Percentiles rank a stretch among this genome's conserved stretches.
Conservation (phyloP, 768 basidiomycete genomes). For the Mrakia hoshinonis region DNA sequence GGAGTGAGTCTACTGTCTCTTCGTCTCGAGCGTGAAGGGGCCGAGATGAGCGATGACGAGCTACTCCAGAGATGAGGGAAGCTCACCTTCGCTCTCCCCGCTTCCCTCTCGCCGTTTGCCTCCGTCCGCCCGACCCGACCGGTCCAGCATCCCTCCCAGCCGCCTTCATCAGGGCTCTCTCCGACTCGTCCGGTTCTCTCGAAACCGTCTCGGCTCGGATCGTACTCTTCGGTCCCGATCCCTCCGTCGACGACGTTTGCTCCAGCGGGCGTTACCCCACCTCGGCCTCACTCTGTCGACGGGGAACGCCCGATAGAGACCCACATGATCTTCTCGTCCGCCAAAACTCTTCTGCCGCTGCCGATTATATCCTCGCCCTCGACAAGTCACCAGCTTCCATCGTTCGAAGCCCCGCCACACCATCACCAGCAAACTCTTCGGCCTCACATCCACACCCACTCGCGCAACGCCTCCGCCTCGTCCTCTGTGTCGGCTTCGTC, state of each 20-base stretch:
- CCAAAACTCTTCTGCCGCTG: not conserved
- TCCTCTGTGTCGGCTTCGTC: not conserved
- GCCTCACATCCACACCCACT: not conserved
- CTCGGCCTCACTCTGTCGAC: conserved; percentile 1
- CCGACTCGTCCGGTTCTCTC: not conserved
- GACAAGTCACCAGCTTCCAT: not conserved
- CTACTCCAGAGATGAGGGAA: not conserved
- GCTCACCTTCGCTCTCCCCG: not conserved
- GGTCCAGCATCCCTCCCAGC: not conserved
- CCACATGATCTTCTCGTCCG: not conserved
- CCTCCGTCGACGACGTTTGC: not conserved
- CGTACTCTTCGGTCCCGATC: conserved; percentile 2
- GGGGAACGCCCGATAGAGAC: not conserved
- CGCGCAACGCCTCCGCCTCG: not conserved
- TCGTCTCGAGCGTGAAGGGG: not conserved
- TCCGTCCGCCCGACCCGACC: not conserved
- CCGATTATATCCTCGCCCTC: not conserved
- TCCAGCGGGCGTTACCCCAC: not conserved
- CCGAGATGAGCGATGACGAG: not conserved
- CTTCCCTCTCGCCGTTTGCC: too few species aligned
- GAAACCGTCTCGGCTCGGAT: not conserved
- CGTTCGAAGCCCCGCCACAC: not conserved
- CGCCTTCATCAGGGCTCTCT: not conserved
- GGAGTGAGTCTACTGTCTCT: not conserved
- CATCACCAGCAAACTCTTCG: not conserved